These are phyloP conservation scores for Datura wrightii DNA, from an alignment of 257 asterid species.

Conservation along the genomic window DNA sequence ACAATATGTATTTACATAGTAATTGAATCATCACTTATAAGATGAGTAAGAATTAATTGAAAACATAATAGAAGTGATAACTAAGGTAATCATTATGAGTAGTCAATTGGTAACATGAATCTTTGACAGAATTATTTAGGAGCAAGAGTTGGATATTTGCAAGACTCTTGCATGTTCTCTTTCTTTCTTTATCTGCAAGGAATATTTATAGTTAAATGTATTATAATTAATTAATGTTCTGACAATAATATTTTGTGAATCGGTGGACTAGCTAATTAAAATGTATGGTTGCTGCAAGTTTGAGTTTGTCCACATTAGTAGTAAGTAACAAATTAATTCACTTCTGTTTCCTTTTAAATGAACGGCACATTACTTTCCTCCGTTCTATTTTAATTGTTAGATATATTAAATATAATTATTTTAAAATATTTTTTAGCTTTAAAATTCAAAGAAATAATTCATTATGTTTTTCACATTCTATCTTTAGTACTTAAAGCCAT, in stretches of 20 bases:
- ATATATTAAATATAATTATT: too few relatives aligned
- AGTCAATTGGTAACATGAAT: neutral
- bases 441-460: too few relatives aligned
- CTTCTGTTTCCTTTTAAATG: neutral
- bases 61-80: neutral
- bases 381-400: too few relatives aligned
- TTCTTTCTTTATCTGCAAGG: slow-evolving; percentile 4
- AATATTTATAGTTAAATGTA: neutral
- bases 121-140: neutral
- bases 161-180: neutral
- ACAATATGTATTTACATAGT: too few relatives aligned
- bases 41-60: too few relatives aligned
- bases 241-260: neutral
- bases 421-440: too few relatives aligned
- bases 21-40: too few relatives aligned
- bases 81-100: neutral
- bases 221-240: neutral
- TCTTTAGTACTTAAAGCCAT: too few relatives aligned
- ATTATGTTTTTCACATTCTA: too few relatives aligned
- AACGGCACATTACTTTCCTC: neutral
- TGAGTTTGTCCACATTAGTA: neutral
- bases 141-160: neutral
- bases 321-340: neutral
- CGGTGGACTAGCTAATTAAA: neutral
- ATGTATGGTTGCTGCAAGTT: neutral